Evolutionary conservation across 1,139 yeast species (phyloP).

Genomic region (Blastobotrys capitulatus): DNA sequence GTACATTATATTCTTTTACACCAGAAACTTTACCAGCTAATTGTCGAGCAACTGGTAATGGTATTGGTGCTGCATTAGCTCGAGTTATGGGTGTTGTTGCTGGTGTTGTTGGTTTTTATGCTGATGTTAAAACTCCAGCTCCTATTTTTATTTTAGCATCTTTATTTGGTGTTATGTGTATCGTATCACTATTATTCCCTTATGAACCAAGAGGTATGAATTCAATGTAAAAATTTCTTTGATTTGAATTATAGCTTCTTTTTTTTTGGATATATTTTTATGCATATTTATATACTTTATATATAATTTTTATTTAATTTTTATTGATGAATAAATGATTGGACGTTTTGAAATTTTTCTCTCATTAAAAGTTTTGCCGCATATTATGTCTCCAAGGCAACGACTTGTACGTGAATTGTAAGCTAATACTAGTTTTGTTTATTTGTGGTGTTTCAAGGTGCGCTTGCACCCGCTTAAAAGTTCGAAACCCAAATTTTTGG

Average conservation of each 20-base stretch:
- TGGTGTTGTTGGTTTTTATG: constrained; percentile 48
- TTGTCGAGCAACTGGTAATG: constrained; percentile 54
- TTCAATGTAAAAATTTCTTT: constrained; percentile 17
- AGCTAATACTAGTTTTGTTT: too few species aligned
- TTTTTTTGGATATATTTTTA: not conserved
- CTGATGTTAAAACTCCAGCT: constrained; percentile 39
- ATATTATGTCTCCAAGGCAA: not conserved
- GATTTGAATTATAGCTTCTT: not conserved
- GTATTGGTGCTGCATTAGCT: constrained; percentile 43
- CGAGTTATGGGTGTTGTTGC: constrained; percentile 48
- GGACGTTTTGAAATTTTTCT: not conserved
- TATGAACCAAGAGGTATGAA: constrained; percentile 35
- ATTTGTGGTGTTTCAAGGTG: too few species aligned
- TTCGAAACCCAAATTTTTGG: not conserved
- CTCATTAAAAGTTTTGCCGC: not conserved
- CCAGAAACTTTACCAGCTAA: constrained; percentile 43
- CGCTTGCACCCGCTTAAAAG: not conserved
- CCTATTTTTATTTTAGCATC: constrained; percentile 61
- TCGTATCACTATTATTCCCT: constrained; percentile 43
- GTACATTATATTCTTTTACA: constrained; percentile 51
- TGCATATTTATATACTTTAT: not conserved
- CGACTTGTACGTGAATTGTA: too few species aligned
- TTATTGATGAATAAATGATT: not conserved
- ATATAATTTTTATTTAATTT: not conserved
- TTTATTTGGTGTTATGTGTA: constrained; percentile 41